Conservation (phyloP, 805 yeast species). For the Millerozyma acaciae region DNA sequence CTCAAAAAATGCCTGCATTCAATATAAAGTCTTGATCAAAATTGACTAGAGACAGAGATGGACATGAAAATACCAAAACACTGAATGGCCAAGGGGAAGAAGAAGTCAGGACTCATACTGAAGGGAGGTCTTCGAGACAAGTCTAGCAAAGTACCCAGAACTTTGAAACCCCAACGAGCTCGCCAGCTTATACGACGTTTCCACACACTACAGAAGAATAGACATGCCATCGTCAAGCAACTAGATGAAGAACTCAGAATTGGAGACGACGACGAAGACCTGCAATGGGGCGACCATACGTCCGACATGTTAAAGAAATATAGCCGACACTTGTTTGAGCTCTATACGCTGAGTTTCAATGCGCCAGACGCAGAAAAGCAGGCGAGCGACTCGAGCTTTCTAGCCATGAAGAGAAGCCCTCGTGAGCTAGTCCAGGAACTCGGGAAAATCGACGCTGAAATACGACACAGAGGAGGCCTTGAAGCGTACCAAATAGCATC, state of each 20-base stretch:
- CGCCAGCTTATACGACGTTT: conserved; percentile 73
- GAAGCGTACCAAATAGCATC: conserved; percentile 82
- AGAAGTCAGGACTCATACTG: conserved; percentile 21
- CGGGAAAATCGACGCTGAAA: conserved; percentile 59
- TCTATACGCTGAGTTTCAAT: too few species aligned
- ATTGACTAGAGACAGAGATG: too few species aligned
- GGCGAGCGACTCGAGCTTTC: too few species aligned
- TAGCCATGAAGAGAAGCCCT: neutral
- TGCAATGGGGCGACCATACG: too few species aligned
- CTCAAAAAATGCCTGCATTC: too few species aligned
- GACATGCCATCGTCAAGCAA: conserved; percentile 35
- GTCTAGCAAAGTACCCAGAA: conserved; percentile 41
- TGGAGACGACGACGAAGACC: too few species aligned
- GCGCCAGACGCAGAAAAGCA: too few species aligned
- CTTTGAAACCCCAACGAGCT: conserved; percentile 65
- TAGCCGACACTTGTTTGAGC: too few species aligned
- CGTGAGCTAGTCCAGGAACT: conserved; percentile 28
- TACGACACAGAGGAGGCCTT: conserved; percentile 68
- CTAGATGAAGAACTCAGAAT: conserved; percentile 16
- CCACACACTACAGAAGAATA: conserved; percentile 65
- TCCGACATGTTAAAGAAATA: too few species aligned
- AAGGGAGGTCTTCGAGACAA: too few species aligned
- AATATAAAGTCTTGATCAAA: too few species aligned
- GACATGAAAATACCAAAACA: too few species aligned
- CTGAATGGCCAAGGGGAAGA: conserved; percentile 12